Conservation (phyloP, 441 rosid genomes). For the Macaranga tanarius region DNA sequence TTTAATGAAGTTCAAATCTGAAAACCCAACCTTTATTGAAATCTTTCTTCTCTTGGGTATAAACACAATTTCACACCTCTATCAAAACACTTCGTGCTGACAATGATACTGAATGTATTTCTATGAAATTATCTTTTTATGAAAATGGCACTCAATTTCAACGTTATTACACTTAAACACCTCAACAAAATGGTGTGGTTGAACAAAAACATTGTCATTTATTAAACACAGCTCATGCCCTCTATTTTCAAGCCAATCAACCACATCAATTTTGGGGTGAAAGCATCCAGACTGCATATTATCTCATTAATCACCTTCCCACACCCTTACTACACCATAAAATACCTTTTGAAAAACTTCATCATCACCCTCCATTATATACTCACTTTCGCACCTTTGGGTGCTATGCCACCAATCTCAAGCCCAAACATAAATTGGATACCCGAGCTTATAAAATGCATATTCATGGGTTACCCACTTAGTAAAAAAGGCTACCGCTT, state of each 20-base stretch:
- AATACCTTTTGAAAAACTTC: background rate
- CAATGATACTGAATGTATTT: background rate
- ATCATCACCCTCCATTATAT: background rate
- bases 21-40: background rate
- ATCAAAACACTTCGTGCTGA: background rate
- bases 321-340: background rate
- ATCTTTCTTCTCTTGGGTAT: background rate
- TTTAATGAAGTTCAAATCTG: constrained; percentile 4
- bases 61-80: background rate
- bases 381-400: too few species aligned
- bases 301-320: background rate
- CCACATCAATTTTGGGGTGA: constrained; percentile 10
- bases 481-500: too few species aligned
- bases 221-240: background rate
- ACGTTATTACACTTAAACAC: background rate
- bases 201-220: background rate
- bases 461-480: too few species aligned
- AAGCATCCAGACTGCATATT: background rate
- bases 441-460: too few species aligned
- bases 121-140: background rate
- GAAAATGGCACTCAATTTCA: background rate
- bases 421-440: too few species aligned
- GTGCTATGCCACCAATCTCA: too few species aligned
- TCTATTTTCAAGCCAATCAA: constrained; percentile 9
- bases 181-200: constrained; percentile 1